Conservation (phyloP, 371 early-diverging fungal genomes). For the Rhizopus stolonifer region DNA sequence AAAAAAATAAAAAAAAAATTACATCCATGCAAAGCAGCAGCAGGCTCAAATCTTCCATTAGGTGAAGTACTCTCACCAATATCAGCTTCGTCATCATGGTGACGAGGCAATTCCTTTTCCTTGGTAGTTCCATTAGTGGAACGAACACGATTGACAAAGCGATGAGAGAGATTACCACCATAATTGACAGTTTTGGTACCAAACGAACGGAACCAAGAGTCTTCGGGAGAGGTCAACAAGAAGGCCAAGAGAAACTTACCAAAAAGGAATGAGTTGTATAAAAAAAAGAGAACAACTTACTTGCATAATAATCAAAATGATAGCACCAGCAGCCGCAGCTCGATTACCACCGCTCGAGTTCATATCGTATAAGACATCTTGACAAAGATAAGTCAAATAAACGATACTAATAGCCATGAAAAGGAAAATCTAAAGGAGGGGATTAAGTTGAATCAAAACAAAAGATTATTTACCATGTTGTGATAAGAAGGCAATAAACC, state of each 20-base stretch:
- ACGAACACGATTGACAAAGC: conserved; percentile 16
- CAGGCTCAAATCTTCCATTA: conserved; percentile 9
- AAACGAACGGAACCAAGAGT: conserved; percentile 45
- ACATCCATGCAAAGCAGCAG: conserved; percentile 40
- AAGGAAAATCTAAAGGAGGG: conserved; percentile 44
- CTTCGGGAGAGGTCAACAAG: conserved; percentile 69
- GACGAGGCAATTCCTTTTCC: conserved; percentile 15
- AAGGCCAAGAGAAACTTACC: conserved; percentile 69
- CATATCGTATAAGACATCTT: conserved; percentile 15
- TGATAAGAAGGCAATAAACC: conserved; percentile 25
- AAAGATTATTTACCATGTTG: conserved; percentile 22
- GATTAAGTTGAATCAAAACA: neutral
- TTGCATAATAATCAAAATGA: conserved; percentile 61
- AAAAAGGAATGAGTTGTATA: conserved; percentile 5
- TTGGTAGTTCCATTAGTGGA: conserved; percentile 21
- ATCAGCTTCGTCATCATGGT: conserved; percentile 16
- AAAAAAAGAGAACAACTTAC: conserved; percentile 31
- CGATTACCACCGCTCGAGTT: conserved; percentile 21
- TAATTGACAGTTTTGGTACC: conserved; percentile 7
- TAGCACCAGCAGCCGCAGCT: conserved; percentile 58
- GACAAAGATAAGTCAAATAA: conserved; percentile 45
- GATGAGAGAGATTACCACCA: conserved; percentile 18
- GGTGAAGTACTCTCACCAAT: conserved; percentile 5
- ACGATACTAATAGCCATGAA: conserved; percentile 58
- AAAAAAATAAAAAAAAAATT: conserved; percentile 10